Percentiles rank a stretch among this genome's conserved stretches.
Conservation (phyloP, 2,329 filamentous ascomycete genomes). For the Pseudogymnoascus sp. region DNA sequence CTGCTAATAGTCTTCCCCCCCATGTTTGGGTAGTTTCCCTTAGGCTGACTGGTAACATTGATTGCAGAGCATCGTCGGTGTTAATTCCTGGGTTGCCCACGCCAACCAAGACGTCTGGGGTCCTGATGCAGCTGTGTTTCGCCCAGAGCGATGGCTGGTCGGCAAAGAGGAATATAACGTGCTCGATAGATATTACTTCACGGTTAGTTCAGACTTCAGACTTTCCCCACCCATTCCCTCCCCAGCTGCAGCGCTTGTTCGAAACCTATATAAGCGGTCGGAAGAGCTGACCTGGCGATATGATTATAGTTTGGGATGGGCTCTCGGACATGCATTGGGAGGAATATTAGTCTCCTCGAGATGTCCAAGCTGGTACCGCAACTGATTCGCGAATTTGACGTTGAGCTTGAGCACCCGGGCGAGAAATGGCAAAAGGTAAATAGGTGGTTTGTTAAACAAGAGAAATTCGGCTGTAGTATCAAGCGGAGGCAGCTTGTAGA, state of each 20-base stretch:
- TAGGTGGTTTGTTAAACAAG: neutral
- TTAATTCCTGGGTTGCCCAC: neutral
- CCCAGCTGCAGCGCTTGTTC: neutral
- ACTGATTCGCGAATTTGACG: constrained; percentile 17
- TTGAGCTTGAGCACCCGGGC: neutral
- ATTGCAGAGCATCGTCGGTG: neutral
- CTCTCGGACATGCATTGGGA: constrained; percentile 33
- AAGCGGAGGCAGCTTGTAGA: neutral
- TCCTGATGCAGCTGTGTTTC: neutral
- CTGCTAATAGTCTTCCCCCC: neutral
- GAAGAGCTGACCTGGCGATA: neutral
- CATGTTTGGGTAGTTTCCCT: neutral
- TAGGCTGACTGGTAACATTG: neutral
- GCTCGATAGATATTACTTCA: neutral
- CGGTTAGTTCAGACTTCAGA: neutral
- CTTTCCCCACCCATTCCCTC: neutral
- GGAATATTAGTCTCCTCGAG: constrained; percentile 35
- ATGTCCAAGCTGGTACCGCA: constrained; percentile 34
- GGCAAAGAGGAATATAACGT: neutral
- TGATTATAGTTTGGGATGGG: constrained; percentile 33
- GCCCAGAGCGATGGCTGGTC: neutral
- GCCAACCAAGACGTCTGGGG: neutral
- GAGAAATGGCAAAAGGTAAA: neutral
- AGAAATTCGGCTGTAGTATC: neutral
- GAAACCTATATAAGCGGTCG: neutral